phyloP scores from a whole-genome alignment of 2,329 filamentous ascomycete genomes.

The Xylaria multiplex region DNA sequence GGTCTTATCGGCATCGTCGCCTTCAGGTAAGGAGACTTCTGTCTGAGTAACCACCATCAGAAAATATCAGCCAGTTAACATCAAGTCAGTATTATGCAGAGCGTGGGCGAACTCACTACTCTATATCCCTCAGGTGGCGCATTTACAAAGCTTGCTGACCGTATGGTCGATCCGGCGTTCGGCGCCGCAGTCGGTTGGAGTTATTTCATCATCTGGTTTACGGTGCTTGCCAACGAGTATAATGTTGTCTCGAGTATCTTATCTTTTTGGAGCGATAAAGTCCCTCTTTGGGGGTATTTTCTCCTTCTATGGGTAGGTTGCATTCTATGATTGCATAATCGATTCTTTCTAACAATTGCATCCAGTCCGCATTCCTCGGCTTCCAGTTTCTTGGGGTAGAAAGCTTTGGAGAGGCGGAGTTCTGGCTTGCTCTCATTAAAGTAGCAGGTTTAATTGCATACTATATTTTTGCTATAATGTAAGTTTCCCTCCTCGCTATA shows the following conservation, averaged over 20 bases:
- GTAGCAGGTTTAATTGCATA: constrained; percentile 75
- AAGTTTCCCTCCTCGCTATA: constrained; percentile 37
- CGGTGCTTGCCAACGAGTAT: constrained; percentile 75
- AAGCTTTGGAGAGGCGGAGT: constrained; percentile 81
- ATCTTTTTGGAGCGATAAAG: constrained; percentile 70
- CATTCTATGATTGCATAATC: background rate
- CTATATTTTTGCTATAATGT: constrained; percentile 77
- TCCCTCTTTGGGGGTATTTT: constrained; percentile 74
- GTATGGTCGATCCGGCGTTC: constrained; percentile 77
- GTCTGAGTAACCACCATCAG: background rate
- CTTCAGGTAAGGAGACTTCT: constrained; percentile 51
- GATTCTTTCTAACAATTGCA: background rate
- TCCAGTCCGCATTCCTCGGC: constrained; percentile 65
- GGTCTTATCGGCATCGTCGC: constrained; percentile 76
- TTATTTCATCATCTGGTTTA: constrained; percentile 68
- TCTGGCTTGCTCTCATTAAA: constrained; percentile 80
- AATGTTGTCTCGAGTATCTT: constrained; percentile 74
- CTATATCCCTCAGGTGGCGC: constrained; percentile 76
- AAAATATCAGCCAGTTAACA: constrained; percentile 23
- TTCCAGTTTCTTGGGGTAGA: constrained; percentile 78
- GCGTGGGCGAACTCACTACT: constrained; percentile 78
- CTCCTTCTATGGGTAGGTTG: constrained; percentile 73
- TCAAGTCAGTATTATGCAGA: constrained; percentile 71
- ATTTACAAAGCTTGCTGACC: constrained; percentile 75
- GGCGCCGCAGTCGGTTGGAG: constrained; percentile 77